Conservation (phyloP, 768 basidiomycete genomes). For the Tulasnella calospora region DNA sequence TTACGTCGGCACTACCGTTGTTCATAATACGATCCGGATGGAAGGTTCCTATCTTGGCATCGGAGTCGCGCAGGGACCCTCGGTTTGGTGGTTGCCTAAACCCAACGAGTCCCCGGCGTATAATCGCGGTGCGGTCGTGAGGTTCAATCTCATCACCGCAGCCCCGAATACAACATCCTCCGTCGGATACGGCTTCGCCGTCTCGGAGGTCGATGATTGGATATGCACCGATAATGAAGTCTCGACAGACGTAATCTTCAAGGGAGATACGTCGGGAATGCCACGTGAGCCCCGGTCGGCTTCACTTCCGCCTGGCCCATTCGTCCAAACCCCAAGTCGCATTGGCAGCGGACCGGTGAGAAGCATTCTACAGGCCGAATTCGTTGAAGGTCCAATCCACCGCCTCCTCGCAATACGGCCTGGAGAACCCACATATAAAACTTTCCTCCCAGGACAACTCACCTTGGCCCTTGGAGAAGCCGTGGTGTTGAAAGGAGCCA, state of each 20-base stretch:
- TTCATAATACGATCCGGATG: constrained; percentile 31
- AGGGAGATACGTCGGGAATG: neutral
- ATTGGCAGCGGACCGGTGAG: constrained; percentile 14
- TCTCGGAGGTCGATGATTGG: constrained; percentile 31
- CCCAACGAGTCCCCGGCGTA: constrained; percentile 19
- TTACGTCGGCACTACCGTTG: constrained; percentile 28
- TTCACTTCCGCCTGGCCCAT: constrained; percentile 30
- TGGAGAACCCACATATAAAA: constrained; percentile 26
- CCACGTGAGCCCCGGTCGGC: constrained; percentile 11
- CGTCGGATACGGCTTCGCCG: constrained; percentile 32
- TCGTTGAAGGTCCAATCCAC: constrained; percentile 19
- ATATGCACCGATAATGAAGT: constrained; percentile 31
- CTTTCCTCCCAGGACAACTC: constrained; percentile 30
- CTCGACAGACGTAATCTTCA: constrained; percentile 19
- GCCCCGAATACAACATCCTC: constrained; percentile 25
- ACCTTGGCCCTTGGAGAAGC: constrained; percentile 23
- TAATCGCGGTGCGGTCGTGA: constrained; percentile 30
- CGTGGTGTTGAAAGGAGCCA: constrained; percentile 22
- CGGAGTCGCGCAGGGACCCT: constrained; percentile 32
- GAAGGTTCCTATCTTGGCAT: constrained; percentile 30
- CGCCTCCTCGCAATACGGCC: constrained; percentile 29
- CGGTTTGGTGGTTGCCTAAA: constrained; percentile 28
- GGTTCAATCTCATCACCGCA: constrained; percentile 29
- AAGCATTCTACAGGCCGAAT: constrained; percentile 23
- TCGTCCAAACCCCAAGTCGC: constrained; percentile 27